Conservation (phyloP, 305 asterid species). For the Fraxinus velutina region DNA sequence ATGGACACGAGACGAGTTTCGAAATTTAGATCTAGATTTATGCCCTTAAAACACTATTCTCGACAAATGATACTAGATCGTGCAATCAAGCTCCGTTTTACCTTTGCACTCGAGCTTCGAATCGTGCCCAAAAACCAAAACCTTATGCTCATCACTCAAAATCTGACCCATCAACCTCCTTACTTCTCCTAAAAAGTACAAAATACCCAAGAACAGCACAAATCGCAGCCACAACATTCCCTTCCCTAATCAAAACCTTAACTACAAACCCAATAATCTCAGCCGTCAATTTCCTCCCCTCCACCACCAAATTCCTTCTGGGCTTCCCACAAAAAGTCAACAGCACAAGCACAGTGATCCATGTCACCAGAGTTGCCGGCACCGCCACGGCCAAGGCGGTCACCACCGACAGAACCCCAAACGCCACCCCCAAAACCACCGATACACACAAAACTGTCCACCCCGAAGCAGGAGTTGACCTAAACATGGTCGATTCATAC, state of each 20-base stretch:
- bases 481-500: constrained; percentile 34
- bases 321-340: constrained; percentile 44
- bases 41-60: neutral
- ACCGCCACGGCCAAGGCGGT: constrained; percentile 44
- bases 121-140: neutral
- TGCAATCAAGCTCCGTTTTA: neutral
- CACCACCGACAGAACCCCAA: constrained; percentile 44
- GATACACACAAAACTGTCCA: constrained; percentile 45
- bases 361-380: constrained; percentile 46
- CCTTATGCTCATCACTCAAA: neutral
- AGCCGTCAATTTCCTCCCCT: constrained; percentile 43
- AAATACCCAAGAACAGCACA: constrained; percentile 47
- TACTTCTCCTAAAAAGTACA: constrained; percentile 30
- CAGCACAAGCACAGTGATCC: constrained; percentile 46
- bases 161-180: constrained; percentile 6
- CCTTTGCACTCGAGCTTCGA: neutral
- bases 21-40: neutral
- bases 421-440: constrained; percentile 35
- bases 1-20: neutral
- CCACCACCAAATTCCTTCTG: constrained; percentile 38
- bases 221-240: constrained; percentile 46
- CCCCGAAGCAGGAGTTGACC: constrained; percentile 16
- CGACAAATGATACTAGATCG: neutral
- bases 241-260: constrained; percentile 44
- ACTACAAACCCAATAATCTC: constrained; percentile 39